Conservation (phyloP, 352 stramenopile genomes). For the Thalassiosira mediterranea region DNA sequence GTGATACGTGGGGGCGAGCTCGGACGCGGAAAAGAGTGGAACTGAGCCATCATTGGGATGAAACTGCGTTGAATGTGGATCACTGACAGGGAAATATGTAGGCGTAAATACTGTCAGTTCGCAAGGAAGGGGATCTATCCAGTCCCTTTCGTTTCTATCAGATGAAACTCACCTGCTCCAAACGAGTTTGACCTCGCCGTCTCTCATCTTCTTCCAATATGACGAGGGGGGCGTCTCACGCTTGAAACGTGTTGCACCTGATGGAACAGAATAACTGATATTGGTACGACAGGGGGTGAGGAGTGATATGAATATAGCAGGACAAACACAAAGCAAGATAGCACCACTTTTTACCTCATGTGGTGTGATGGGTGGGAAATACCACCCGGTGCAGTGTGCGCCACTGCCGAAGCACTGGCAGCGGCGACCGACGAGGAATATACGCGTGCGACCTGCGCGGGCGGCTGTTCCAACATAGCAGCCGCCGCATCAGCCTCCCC, state of each 20-base stretch:
- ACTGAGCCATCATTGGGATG: conserved; percentile 44
- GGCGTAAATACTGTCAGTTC: too few relatives aligned
- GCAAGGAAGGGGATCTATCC: too few relatives aligned
- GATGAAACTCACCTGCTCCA: conserved; percentile 60
- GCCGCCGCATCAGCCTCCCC: too few relatives aligned
- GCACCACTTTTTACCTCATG: too few relatives aligned
- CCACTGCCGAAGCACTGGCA: background rate
- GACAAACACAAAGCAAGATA: too few relatives aligned
- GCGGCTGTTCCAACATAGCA: conserved; percentile 6
- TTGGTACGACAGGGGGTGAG: too few relatives aligned
- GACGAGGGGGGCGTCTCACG: conserved; percentile 60
- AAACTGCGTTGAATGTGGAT: conserved; percentile 40
- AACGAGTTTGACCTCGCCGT: conserved; percentile 58
- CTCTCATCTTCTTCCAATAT: conserved; percentile 67
- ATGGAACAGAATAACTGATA: conserved; percentile 33
- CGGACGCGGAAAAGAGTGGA: conserved; percentile 74
- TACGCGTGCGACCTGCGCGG: background rate
- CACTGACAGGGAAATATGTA: conserved; percentile 19
- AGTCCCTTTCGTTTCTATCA: too few relatives aligned
- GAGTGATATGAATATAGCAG: too few relatives aligned
- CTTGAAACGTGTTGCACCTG: conserved; percentile 30
- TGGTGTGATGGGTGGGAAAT: conserved; percentile 37
- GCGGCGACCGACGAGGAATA: background rate
- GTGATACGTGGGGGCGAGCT: conserved; percentile 82
- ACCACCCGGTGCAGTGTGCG: background rate